These are phyloP conservation scores for Parmales sp. DNA, from an alignment of 108 stramenopile genomes.

Conservation along the genomic window DNA sequence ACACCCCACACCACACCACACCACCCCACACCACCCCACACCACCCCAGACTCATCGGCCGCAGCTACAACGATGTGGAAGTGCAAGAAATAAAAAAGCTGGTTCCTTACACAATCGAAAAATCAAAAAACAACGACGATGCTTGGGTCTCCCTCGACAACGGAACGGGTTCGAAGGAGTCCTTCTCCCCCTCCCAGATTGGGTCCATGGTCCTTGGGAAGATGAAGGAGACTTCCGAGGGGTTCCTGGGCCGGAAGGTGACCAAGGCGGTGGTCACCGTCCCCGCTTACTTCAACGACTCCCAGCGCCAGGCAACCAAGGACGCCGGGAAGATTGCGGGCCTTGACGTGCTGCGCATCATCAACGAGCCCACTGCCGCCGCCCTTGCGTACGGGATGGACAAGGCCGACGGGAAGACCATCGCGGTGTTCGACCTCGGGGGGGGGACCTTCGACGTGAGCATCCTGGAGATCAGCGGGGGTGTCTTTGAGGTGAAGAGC, in stretches of 20 bases:
- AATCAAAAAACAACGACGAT: slow-evolving; percentile 77
- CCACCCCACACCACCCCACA: no score
- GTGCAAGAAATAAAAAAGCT: slow-evolving; percentile 80
- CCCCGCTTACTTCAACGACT: slow-evolving; percentile 97
- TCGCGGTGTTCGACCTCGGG: slow-evolving; percentile 98
- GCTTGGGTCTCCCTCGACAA: no score
- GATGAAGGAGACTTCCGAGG: slow-evolving; percentile 99
- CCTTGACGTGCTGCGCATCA: slow-evolving; percentile 95
- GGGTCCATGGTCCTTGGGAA: slow-evolving; percentile 96
- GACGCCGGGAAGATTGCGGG: slow-evolving; percentile 98
- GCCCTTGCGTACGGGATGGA: slow-evolving; percentile 98
- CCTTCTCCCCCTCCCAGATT: slow-evolving; percentile 94
- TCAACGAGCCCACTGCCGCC: slow-evolving; percentile 99
- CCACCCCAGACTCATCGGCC: slow-evolving; percentile 94
- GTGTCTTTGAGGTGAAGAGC: slow-evolving; percentile 99
- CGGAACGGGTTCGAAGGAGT: slow-evolving; percentile 78
- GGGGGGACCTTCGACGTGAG: slow-evolving; percentile 99
- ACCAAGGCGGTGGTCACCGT: slow-evolving; percentile 97
- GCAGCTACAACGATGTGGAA: slow-evolving; percentile 76
- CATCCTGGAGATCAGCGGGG: slow-evolving; percentile 95
- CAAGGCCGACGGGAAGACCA: slow-evolving; percentile 97
- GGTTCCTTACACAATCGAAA: slow-evolving; percentile 96
- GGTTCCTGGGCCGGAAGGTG: slow-evolving; percentile 88
- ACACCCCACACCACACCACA: no score
- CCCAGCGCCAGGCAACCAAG: slow-evolving; percentile 96